Base-by-base conservation (phyloP, 495 filamentous ascomycete genomes). In the Talaromyces liani region DNA sequence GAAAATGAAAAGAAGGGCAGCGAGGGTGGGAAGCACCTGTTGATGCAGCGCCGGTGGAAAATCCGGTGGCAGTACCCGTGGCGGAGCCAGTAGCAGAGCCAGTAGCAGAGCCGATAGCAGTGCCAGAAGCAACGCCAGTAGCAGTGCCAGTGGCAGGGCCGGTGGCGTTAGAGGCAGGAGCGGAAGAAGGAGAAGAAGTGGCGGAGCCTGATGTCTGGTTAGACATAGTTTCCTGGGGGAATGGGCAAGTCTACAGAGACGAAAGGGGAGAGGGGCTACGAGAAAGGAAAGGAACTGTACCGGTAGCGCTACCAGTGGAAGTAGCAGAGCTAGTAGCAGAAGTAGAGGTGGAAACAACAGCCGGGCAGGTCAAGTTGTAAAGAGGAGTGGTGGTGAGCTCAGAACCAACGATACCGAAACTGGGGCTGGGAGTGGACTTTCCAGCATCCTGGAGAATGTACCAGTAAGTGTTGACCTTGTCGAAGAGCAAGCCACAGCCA, bases 361-460 rank as follows among this genome's bases (percentile, higher is more conserved):
- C 70, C 34, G 76, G 75, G 81, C 87, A 91, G 58, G 77, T 81
- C 57, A 91, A 78, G 68, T 90, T 80, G 73, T 80, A 91, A 18
- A 88, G 73, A 34, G 87, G 85, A 4, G 71, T 87, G 60, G 79
- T 84, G 63, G 71, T 79, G 61, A 86, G 77, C 64, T 80, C 75
- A 45, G 78, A 77, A 64, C 76, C 77, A 66, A 82, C 75, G 62
- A 86, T 68, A 60, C 91, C 90, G 72, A 94, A 93, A 78, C 84
- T 88, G 62, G 88, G 87, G 77, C 73, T 84, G 12, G 87, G 82
- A 9, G 77, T 80, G 12, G 71, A 75, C 45, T 62, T 67, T 33
- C 73, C 73, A 34, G 82, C 80, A 65, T 93, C 91, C 68, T 89
- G 82, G 12, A 92, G 82, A 31, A 84, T 87, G 79, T 88, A 91